Percentiles rank a stretch among this genome's conserved stretches.
These are phyloP conservation scores for Hydnomerulius pinastri DNA, from an alignment of 768 basidiomycete species.

Conservation along the genomic window DNA sequence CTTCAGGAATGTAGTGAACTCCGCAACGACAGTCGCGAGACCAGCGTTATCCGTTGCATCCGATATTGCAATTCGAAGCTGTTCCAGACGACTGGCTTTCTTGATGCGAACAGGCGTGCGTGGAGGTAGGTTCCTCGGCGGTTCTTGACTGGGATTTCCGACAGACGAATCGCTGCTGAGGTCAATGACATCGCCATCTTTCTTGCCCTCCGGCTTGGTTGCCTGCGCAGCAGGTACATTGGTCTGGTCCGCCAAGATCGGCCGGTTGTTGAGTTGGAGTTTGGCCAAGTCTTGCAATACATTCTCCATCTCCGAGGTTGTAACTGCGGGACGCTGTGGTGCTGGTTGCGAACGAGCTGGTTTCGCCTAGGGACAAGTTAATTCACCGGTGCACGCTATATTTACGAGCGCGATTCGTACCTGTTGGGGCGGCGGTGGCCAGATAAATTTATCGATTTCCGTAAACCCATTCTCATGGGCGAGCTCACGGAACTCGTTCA, in stretches of 20 bases:
- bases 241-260: slow-evolving; percentile 51
- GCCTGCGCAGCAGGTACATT: slow-evolving; percentile 41
- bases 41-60: slow-evolving; percentile 54
- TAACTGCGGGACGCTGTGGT: slow-evolving; percentile 22
- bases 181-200: slow-evolving; percentile 41
- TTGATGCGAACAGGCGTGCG: slow-evolving; percentile 34
- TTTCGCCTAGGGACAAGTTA: slow-evolving; percentile 27
- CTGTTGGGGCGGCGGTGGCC: slow-evolving; percentile 60
- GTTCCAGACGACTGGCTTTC: slow-evolving; percentile 51
- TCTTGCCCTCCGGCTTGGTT: slow-evolving; percentile 30
- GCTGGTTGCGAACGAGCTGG: slow-evolving; percentile 26
- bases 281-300: slow-evolving; percentile 62
- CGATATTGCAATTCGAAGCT: slow-evolving; percentile 44
- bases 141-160: slow-evolving; percentile 30
- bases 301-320: slow-evolving; percentile 50
- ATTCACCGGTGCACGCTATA: slow-evolving; percentile 1
- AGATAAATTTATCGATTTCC: slow-evolving; percentile 62
- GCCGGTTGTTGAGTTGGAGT: slow-evolving; percentile 54
- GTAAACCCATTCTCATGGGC: slow-evolving; percentile 60
- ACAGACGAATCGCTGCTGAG: slow-evolving; percentile 41
- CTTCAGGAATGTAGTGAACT: slow-evolving; percentile 60
- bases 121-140: slow-evolving; percentile 21
- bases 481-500: slow-evolving; percentile 63
- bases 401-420: slow-evolving; percentile 17
- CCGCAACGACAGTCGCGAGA: slow-evolving; percentile 55